Conservation (phyloP, 371 early-diverging fungal genomes). For the Rhizomucor miehei region DNA sequence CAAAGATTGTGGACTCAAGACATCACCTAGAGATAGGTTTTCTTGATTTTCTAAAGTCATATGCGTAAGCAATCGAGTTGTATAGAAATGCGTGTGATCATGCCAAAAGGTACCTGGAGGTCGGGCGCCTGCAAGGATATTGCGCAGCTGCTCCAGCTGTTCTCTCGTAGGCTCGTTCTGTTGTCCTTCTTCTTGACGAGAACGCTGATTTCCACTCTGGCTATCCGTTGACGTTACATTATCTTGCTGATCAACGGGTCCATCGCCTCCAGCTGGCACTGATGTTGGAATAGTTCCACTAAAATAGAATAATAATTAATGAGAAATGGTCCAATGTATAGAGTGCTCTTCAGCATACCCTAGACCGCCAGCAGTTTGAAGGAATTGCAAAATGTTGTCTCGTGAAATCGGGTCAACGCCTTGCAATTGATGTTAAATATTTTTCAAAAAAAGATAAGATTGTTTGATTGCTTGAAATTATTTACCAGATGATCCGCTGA, state of each 20-base stretch:
- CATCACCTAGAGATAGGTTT: constrained; percentile 32
- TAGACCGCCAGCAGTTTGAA: constrained; percentile 45
- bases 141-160: constrained; percentile 24
- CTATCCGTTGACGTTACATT: too few relatives aligned
- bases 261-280: constrained; percentile 12
- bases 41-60: not conserved
- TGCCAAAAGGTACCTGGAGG: constrained; percentile 20
- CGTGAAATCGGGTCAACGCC: constrained; percentile 25
- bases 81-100: not conserved
- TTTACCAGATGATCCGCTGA: constrained; percentile 25
- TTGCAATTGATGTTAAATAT: too few relatives aligned
- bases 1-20: constrained; percentile 52
- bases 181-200: too few relatives aligned
- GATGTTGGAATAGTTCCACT: constrained; percentile 14
- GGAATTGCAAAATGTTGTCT: constrained; percentile 46
- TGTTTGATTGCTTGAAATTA: too few relatives aligned
- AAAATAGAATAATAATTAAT: not conserved
- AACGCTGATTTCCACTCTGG: too few relatives aligned
- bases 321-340: constrained; percentile 1
- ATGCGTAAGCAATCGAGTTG: not conserved
- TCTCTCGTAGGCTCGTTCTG: constrained; percentile 2
- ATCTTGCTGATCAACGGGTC: constrained; percentile 16
- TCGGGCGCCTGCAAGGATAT: constrained; percentile 19
- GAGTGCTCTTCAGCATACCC: constrained; percentile 34
- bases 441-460: too few relatives aligned